phyloP scores from a whole-genome alignment of 1,284 basidiomycete genomes.

The Cerrena zonata region DNA sequence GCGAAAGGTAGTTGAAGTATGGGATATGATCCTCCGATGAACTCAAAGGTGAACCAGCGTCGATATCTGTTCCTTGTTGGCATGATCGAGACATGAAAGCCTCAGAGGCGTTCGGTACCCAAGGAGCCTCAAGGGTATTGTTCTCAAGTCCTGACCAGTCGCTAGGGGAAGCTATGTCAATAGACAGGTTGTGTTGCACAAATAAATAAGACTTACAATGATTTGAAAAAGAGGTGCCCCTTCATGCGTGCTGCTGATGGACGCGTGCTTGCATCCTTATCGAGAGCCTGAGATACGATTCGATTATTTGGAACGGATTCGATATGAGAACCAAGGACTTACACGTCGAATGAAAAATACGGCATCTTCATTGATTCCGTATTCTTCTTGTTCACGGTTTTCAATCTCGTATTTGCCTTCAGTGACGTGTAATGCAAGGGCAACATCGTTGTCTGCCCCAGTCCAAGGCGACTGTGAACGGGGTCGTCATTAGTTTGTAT shows the following conservation, averaged over 20 bases:
- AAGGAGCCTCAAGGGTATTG: background rate
- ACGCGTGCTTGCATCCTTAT: background rate
- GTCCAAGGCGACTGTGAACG: too few relatives aligned
- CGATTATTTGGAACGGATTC: background rate
- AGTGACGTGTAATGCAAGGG: too few relatives aligned
- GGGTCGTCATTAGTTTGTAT: too few relatives aligned
- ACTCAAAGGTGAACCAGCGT: background rate
- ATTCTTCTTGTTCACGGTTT: background rate
- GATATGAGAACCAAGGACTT: background rate
- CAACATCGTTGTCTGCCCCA: too few relatives aligned
- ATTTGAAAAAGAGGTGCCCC: background rate
- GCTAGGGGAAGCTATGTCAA: too few relatives aligned
- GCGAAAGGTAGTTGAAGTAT: slow-evolving; percentile 1
- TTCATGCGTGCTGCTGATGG: slow-evolving; percentile 1
- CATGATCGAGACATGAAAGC: too few relatives aligned
- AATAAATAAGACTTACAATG: slow-evolving; percentile 1
- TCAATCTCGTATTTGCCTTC: too few relatives aligned
- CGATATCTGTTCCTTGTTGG: background rate
- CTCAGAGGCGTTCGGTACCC: background rate
- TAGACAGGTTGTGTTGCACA: too few relatives aligned
- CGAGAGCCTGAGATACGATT: background rate
- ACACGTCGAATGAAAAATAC: background rate
- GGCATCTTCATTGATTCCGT: background rate
- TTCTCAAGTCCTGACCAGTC: background rate
- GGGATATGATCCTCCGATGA: background rate